Percentiles rank a stretch among this genome's conserved stretches.
Evolutionary conservation across 805 yeast genomes (phyloP).

Genomic region (Yarrowia sp.): DNA sequence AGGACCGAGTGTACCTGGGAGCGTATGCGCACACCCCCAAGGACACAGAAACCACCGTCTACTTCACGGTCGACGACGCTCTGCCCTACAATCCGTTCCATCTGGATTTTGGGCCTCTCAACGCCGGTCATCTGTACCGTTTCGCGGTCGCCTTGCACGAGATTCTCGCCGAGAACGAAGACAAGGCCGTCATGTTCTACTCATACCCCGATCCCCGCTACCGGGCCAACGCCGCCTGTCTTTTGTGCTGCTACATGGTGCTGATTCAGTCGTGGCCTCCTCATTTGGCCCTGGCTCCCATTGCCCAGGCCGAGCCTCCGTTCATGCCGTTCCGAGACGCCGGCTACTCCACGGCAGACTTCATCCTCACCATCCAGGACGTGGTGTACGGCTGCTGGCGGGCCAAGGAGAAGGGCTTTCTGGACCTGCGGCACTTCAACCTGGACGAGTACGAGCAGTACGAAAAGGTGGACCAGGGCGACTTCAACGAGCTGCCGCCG

Average conservation of each 20-base stretch:
- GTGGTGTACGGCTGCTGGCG: conserved; percentile 97
- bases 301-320: conserved; percentile 90
- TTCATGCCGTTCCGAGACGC: conserved; percentile 96
- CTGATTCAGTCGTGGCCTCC: conserved; percentile 98
- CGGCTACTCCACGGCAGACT: conserved; percentile 95
- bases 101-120: conserved; percentile 95
- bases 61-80: conserved; percentile 91
- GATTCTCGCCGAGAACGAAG: conserved; percentile 80
- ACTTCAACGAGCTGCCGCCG: conserved; percentile 87
- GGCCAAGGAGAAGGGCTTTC: conserved; percentile 89
- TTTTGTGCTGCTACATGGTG: conserved; percentile 92
- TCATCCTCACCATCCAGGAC: conserved; percentile 91
- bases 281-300: conserved; percentile 94
- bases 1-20: conserved; percentile 80
- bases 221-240: conserved; percentile 92
- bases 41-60: conserved; percentile 76
- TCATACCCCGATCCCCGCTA: conserved; percentile 81
- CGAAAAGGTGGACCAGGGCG: conserved; percentile 97
- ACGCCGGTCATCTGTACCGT: conserved; percentile 89
- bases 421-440: conserved; percentile 85
- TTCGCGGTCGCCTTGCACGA: conserved; percentile 95
- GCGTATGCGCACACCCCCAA: conserved; percentile 82
- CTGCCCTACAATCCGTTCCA: conserved; percentile 95
- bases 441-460: conserved; percentile 93
- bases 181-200: conserved; percentile 89